Evolutionary conservation across 441 rosid species (phyloP).

Genomic region (Isatis lusitanica): DNA sequence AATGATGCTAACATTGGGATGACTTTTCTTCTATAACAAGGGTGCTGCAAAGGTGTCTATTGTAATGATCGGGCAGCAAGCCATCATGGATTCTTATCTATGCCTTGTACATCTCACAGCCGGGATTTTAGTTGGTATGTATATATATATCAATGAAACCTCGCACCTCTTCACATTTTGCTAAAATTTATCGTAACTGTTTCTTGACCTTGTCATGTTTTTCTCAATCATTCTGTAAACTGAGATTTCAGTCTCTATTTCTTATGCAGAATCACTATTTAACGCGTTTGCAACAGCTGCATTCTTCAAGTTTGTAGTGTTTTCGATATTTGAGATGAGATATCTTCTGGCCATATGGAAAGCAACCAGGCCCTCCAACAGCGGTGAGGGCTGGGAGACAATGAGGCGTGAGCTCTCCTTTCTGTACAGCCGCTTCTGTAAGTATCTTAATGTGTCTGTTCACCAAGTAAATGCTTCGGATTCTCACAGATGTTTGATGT

Average conservation of each 20-base stretch:
- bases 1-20: conserved; percentile 9
- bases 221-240: conserved; percentile 5
- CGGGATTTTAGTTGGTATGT: conserved; percentile 91
- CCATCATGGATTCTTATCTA: conserved; percentile 97
- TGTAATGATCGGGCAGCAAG: conserved; percentile 94
- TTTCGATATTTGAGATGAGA: conserved; percentile 98
- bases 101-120: conserved; percentile 97
- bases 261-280: conserved; percentile 80
- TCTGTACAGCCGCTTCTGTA: conserved; percentile 95
- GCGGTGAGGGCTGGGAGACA: conserved; percentile 95
- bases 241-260: not conserved
- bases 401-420: conserved; percentile 96
- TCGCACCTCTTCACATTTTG: not conserved
- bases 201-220: conserved; percentile 1
- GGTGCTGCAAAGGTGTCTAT: conserved; percentile 98
- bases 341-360: conserved; percentile 98
- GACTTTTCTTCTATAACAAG: conserved; percentile 39
- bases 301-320: conserved; percentile 97
- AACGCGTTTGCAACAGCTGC: conserved; percentile 99
- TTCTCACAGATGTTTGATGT: conserved; percentile 17
- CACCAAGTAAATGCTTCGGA: not conserved
- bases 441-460: conserved; percentile 36
- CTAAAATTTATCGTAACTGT: not conserved
- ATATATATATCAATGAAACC: not conserved
- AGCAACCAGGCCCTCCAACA: conserved; percentile 86